Conservation (phyloP, 345 rosid genomes). For the Excoecaria cochinchinensis region DNA sequence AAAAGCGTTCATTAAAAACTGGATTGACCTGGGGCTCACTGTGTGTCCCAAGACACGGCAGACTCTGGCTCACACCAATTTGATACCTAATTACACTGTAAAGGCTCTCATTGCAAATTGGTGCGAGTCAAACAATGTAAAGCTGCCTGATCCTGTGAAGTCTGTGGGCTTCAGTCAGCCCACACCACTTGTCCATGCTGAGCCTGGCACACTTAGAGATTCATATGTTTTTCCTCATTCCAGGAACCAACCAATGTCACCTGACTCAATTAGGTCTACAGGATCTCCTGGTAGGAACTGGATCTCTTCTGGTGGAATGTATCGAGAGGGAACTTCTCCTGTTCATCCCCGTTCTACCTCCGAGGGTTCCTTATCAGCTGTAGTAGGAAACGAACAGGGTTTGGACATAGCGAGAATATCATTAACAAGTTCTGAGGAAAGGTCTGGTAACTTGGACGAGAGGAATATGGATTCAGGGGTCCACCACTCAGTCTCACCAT, state of each 20-base stretch:
- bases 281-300: slow-evolving; percentile 47
- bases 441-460: slow-evolving; percentile 48
- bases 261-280: slow-evolving; percentile 45
- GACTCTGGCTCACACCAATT: slow-evolving; percentile 63
- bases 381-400: slow-evolving; percentile 49
- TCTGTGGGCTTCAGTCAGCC: slow-evolving; percentile 56
- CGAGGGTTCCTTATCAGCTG: slow-evolving; percentile 48
- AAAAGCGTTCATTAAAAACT: slow-evolving; percentile 75
- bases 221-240: slow-evolving; percentile 32
- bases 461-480: slow-evolving; percentile 40
- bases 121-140: slow-evolving; percentile 89
- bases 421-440: slow-evolving; percentile 48
- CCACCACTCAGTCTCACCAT: slow-evolving; percentile 48
- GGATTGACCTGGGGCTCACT: slow-evolving; percentile 90
- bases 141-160: slow-evolving; percentile 71
- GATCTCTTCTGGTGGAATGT: slow-evolving; percentile 39
- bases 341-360: slow-evolving; percentile 60
- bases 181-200: slow-evolving; percentile 50
- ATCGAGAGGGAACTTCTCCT: slow-evolving; percentile 52
- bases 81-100: slow-evolving; percentile 94
- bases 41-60: slow-evolving; percentile 98
- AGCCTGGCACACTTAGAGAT: slow-evolving; percentile 41
- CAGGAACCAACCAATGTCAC: slow-evolving; percentile 41
- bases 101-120: slow-evolving; percentile 91
- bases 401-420: slow-evolving; percentile 54